Evolutionary conservation across 306 rosid genomes (phyloP).

Genomic region (Hylodesmum podocarpum): DNA sequence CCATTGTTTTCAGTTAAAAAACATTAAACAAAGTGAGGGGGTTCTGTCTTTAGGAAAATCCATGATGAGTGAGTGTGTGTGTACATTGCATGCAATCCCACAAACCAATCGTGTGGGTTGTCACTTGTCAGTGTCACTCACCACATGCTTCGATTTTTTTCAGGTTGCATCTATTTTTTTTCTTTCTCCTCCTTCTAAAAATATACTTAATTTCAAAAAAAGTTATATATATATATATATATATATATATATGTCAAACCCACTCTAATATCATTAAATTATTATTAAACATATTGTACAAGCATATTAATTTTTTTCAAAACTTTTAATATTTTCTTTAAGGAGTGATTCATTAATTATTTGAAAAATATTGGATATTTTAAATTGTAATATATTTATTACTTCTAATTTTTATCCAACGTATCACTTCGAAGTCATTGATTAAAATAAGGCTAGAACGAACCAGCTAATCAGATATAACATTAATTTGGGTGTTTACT

Average conservation of each 20-base stretch:
- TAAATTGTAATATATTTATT: neutral
- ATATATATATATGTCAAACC: too few relatives aligned
- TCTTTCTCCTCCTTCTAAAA: constrained; percentile 27
- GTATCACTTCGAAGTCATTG: neutral
- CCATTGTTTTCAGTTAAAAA: constrained; percentile 31
- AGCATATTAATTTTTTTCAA: too few relatives aligned
- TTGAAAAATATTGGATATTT: neutral
- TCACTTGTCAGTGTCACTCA: constrained; percentile 30
- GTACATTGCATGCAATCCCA: constrained; percentile 43
- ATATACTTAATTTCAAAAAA: too few relatives aligned
- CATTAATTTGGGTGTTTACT: neutral
- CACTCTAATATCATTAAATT: too few relatives aligned
- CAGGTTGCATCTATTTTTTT: constrained; percentile 10
- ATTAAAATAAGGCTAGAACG: neutral
- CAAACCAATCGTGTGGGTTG: constrained; percentile 81
- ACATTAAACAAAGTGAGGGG: neutral
- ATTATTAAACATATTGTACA: too few relatives aligned
- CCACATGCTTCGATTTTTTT: constrained; percentile 15
- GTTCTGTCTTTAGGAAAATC: neutral
- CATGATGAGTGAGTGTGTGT: constrained; percentile 8
- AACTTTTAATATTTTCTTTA: neutral
- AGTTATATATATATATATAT: too few relatives aligned
- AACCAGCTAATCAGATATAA: neutral
- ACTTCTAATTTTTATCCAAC: neutral
- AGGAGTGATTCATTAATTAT: neutral